Base-by-base conservation (phyloP, 768 basidiomycete species). In the Fibroporia radiculosa region DNA sequence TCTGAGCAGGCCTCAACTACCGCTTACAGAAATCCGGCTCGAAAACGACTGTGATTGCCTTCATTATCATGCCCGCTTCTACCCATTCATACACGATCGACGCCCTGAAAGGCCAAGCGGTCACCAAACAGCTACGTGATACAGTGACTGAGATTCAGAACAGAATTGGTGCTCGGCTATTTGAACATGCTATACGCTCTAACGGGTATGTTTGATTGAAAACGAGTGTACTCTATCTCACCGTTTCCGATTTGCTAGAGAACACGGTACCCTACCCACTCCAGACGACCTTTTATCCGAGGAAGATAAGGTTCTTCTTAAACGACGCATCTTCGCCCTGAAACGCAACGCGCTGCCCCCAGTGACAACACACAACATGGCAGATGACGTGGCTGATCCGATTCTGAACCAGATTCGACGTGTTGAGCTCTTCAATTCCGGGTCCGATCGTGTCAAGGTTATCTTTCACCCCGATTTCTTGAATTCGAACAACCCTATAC, bases 361-460 rank as follows among this genome's bases (percentile, higher is more conserved):
- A 1, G 77, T 99, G 33, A 85, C 84, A n/a, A 99, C 96, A 13
- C 96, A 99, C 70, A 99, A 99, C 67, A 98, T 98, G 96, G 79
- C 75, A 19, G 95, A 98, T 60, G 95, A 98, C 61, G 68, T 77
- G 25, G 83, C 66, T 55, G 96, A 99, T 59, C 96, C 96, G 5
- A 89, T 99, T 52, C 66, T 99, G 37, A 96, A 84, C 66, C 95
- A 98, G 60, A 86, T 99, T 50, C 82, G 96, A 14, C 79, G 90
- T 20, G 93, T 97, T 24, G 83, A 89, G 60, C 71, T 99, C 29
- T 99, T 98, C 78, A 99, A 99, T 65, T 67, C 76, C 18, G 63
- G 74, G n/a, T 55, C 71, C 20, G 96, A 99, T 62, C 82, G 96
- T 42, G 96, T 98, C 64, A 99, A 99, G 69, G 77, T 99, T 60